Evolutionary conservation across 2,329 filamentous ascomycete species (phyloP).

Genomic region (Huntiella abstrusa): DNA sequence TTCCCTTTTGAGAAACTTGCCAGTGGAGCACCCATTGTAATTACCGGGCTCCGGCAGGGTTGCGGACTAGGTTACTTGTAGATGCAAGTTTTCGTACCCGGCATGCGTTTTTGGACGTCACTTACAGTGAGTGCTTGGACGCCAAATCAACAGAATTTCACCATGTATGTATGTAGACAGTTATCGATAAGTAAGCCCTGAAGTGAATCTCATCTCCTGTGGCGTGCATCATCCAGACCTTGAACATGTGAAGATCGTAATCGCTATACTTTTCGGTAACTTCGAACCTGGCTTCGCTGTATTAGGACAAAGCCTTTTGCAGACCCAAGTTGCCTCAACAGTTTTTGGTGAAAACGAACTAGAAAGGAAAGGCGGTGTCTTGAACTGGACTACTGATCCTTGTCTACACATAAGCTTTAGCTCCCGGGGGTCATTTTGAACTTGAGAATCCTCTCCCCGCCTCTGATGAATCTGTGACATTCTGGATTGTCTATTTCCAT

Average conservation of each 20-base stretch:
- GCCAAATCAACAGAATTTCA: too few relatives aligned
- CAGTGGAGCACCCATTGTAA: too few relatives aligned
- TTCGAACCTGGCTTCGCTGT: neutral
- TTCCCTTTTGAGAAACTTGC: neutral
- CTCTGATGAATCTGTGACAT: neutral
- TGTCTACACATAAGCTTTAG: neutral
- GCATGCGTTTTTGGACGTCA: too few relatives aligned
- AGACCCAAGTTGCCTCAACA: too few relatives aligned
- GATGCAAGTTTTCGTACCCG: neutral
- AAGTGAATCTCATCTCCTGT: neutral
- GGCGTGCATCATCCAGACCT: neutral
- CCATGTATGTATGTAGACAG: too few relatives aligned
- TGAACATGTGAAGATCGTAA: neutral
- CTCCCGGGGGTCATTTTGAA: neutral
- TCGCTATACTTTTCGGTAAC: neutral
- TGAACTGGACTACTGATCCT: slow-evolving; percentile 1
- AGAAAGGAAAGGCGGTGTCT: slow-evolving; percentile 6
- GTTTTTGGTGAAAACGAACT: neutral
- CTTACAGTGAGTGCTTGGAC: too few relatives aligned
- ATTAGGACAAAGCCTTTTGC: neutral
- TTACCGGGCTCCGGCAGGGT: too few relatives aligned
- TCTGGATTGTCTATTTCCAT: neutral
- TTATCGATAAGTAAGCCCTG: too few relatives aligned
- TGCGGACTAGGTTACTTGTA: too few relatives aligned
- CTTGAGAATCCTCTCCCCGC: slow-evolving; percentile 7